Evolutionary conservation across 2,329 filamentous ascomycete species (phyloP).

Genomic region (Drechslerella dactyloides): DNA sequence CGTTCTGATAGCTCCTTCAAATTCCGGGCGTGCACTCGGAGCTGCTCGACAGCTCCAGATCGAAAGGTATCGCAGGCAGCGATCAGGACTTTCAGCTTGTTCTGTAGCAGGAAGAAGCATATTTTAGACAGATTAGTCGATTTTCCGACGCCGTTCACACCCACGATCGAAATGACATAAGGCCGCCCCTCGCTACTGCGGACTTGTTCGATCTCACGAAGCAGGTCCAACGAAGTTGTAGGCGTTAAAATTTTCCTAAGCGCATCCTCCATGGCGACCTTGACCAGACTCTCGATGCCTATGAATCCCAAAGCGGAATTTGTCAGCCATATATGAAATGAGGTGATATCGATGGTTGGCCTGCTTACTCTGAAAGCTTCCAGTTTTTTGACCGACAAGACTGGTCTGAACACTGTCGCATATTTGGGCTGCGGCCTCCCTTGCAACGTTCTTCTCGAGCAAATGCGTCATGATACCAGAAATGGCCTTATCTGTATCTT

Average conservation of each 20-base stretch:
- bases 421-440: slow-evolving; percentile 87
- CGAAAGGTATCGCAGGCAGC: slow-evolving; percentile 96
- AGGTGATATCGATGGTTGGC: neutral
- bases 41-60: slow-evolving; percentile 93
- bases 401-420: slow-evolving; percentile 92
- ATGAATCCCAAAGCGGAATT: neutral
- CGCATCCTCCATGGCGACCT: slow-evolving; percentile 86
- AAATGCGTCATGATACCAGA: slow-evolving; percentile 96
- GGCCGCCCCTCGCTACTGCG: slow-evolving; percentile 72
- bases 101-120: slow-evolving; percentile 95
- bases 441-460: slow-evolving; percentile 92
- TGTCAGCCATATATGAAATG: slow-evolving; percentile 53
- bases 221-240: slow-evolving; percentile 88
- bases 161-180: slow-evolving; percentile 97
- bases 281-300: slow-evolving; percentile 80
- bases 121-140: slow-evolving; percentile 98
- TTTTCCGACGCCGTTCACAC: slow-evolving; percentile 97
- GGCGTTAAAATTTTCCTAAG: slow-evolving; percentile 95
- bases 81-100: slow-evolving; percentile 93
- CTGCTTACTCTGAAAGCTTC: slow-evolving; percentile 75
- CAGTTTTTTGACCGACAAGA: slow-evolving; percentile 87
- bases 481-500: slow-evolving; percentile 88
- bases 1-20: slow-evolving; percentile 84
- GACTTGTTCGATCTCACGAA: slow-evolving; percentile 83
- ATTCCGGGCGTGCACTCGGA: slow-evolving; percentile 93